phyloP scores from a whole-genome alignment of 2,329 filamentous ascomycete species.

The Diaporthe vaccinii region DNA sequence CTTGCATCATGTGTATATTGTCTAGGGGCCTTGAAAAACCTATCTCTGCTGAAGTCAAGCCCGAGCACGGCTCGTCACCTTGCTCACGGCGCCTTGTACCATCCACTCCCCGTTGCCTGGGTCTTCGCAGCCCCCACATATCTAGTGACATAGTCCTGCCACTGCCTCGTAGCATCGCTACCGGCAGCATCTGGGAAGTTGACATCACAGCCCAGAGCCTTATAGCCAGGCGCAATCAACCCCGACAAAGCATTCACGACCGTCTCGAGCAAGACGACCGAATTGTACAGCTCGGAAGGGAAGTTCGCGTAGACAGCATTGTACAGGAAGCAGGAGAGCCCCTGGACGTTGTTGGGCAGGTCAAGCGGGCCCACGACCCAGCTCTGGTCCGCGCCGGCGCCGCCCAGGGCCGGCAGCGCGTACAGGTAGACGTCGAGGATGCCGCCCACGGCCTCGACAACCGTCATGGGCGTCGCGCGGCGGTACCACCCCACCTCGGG shows the following conservation, averaged over 20 bases:
- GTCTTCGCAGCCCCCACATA: constrained; percentile 1
- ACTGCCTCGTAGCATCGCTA: not conserved
- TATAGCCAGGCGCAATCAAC: constrained; percentile 37
- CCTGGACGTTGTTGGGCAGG: constrained; percentile 39
- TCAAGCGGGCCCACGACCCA: constrained; percentile 39
- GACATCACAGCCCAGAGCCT: constrained; percentile 39
- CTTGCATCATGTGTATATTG: not conserved
- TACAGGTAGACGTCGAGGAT: constrained; percentile 41
- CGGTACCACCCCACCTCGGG: constrained; percentile 41
- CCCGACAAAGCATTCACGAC: constrained; percentile 36
- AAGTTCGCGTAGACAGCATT: constrained; percentile 42
- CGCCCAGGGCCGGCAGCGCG: constrained; percentile 38
- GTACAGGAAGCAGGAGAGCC: constrained; percentile 41
- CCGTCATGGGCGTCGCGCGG: constrained; percentile 39
- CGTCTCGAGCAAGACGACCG: constrained; percentile 24
- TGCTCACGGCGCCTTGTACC: not conserved
- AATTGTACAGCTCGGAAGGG: constrained; percentile 39
- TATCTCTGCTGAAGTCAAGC: not conserved
- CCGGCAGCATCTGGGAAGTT: constrained; percentile 36
- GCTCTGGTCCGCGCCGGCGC: constrained; percentile 37
- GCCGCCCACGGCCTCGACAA: constrained; percentile 39
- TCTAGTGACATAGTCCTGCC: not conserved
- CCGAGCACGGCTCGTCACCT: not conserved
- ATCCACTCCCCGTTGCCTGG: not conserved
- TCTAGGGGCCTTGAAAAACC: not conserved